A percentile compares a stretch with the other conserved stretches of the same genome.
Evolutionary conservation across 2,329 filamentous ascomycete genomes (phyloP).

Genomic region (Scedosporium boydii): DNA sequence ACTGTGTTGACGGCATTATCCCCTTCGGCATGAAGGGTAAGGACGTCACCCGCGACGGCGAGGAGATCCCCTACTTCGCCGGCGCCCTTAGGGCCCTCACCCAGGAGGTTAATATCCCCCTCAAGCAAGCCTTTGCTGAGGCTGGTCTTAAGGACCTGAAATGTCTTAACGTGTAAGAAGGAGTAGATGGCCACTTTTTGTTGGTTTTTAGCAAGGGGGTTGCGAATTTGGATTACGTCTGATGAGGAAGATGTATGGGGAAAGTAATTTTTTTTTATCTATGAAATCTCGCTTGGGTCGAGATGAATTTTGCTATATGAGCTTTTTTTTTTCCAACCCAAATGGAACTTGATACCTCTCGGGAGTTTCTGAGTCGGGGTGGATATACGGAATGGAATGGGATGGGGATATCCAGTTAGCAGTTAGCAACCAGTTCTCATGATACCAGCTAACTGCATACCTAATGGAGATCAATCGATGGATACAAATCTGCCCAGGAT

Average conservation of each 20-base stretch:
- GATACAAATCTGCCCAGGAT: background rate
- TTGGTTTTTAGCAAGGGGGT: background rate
- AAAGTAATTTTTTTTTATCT: background rate
- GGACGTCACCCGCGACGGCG: constrained; percentile 38
- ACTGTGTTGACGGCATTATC: constrained; percentile 45
- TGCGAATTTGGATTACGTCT: background rate
- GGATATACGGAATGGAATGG: background rate
- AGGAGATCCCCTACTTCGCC: constrained; percentile 46
- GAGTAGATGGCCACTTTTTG: background rate
- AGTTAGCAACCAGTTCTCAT: background rate
- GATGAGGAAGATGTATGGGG: background rate
- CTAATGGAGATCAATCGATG: background rate
- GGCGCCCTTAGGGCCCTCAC: constrained; percentile 42
- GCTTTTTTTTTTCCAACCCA: background rate
- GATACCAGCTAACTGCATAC: background rate
- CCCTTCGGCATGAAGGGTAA: constrained; percentile 46
- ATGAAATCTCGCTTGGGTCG: background rate
- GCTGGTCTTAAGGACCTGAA: background rate
- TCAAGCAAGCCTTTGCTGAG: constrained; percentile 25
- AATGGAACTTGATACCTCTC: background rate
- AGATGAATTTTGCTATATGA: background rate
- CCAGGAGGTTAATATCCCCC: constrained; percentile 42
- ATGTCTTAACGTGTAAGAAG: background rate
- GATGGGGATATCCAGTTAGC: background rate
- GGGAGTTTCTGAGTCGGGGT: background rate